Base-by-base conservation (phyloP, 1,139 yeast genomes). In the Sugiyamaella japonica region DNA sequence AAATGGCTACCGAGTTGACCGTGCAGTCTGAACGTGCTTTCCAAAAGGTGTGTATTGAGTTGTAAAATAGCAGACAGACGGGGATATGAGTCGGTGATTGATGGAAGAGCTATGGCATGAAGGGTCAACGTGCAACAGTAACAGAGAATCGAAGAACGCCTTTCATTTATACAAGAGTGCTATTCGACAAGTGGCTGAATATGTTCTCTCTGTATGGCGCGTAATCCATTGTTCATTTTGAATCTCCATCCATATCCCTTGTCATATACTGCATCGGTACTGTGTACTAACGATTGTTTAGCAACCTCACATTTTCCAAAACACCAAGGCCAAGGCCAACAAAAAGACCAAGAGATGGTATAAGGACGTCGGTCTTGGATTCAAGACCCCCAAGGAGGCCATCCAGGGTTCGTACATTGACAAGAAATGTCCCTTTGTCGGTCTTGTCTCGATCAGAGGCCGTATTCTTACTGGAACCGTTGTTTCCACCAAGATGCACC, bases 21-120 rank as follows among this genome's bases (percentile, higher is more conserved):
- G 99, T 95, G 83, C 99, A 93, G 87, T 88, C 97, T 77, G 99
- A 95, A 86, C 93, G 96, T 84, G 99, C 99, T 89, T 93, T 86
- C 97, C 99, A 93, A 87, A 95, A 93, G 95, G 95, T 88, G 83
- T 77, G 71, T 45, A 36, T 43, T 39, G 25, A 46, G 15, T n/a
- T n/a, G 16, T n/a, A 15, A 28, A 44, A 7, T 25, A 40, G 46
- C 23, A 17, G 42, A 34, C 32, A 23, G 38, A 29, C 9, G 7
- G n/a, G 25, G 25, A 20, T 20, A 20, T 20, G 6, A 20, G 25
- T 20, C 6, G 25, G 5, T 20, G 25, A 20, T 20, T 20, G 25
- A 20, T 20, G 25, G 25, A 20, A 20, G 25, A 20, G 6, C 25
- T 20, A 20, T 20, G 25, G 25, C 25, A 20, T 20, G 25, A 20